Base-by-base conservation (phyloP, 1,284 basidiomycete species). In the Trametes pubescens region DNA sequence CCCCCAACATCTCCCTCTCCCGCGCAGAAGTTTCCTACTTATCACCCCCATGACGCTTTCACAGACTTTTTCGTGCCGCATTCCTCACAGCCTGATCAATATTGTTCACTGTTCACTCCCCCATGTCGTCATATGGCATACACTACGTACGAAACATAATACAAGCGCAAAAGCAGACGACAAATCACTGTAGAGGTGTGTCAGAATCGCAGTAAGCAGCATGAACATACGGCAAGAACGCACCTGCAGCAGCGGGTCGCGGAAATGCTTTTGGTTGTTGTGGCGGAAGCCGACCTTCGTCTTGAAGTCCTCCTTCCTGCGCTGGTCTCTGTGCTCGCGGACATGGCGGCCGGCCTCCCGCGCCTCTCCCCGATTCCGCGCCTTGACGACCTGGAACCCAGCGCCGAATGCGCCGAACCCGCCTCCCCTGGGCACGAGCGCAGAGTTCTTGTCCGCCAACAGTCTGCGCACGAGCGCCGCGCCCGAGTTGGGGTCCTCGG, bases 311-410 rank as follows among this genome's bases (percentile, higher is more conserved):
- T 98, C 93, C 64, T 87, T 84, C 57, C 86, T 83, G 67, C 83
- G 86, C 73, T 92, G 88, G 74, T 98, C 97, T 64, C 92, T 84
- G 79, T 94, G 95, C 72, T 96, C 91, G 61, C 88, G 84, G 0
- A 95, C 87, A 78, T 98, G 95, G 58, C 94, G 85, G 48, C 91
- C 95, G 16, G 97, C 98, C 79, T 98, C 93, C 64, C 86, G 86
- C 2, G 98, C 98, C 79, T 99, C 96, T 3, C 98, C 98, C 14
- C 86, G 86, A 80, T 99, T 99, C 51, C 95, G 84, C n/a, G 94
- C 96, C 76, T 92, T 94, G 65, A 98, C 86, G 13, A 95, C 89
- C 46, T 95, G 86, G 13, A 86, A 89, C 3, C 94, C 95, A 10
- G 78, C 78, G 2, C 95, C 95, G 73, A 84, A 95, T 3, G 93